Conservation (phyloP, 371 early-diverging fungal species). For the Rhizopus arrhizus region DNA sequence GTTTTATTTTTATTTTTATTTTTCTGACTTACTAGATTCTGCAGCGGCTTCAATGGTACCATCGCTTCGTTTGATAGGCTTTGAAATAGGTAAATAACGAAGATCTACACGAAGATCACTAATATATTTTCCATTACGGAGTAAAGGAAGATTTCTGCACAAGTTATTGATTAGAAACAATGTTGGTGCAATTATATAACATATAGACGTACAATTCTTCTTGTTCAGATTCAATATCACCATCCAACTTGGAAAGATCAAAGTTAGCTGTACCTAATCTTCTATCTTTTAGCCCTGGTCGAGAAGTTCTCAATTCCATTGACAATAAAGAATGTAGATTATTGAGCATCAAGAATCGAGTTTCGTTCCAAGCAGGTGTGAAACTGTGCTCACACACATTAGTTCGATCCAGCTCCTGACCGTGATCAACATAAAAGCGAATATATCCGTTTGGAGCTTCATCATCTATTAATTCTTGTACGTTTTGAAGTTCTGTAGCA, state of each 20-base stretch:
- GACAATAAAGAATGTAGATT: conserved; percentile 58
- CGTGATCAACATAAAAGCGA: conserved; percentile 72
- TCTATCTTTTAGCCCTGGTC: conserved; percentile 38
- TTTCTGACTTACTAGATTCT: conserved; percentile 56
- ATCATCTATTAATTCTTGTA: conserved; percentile 62
- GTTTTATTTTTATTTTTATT: neutral
- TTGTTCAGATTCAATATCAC: conserved; percentile 43
- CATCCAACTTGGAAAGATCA: conserved; percentile 56
- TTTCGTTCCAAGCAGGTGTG: conserved; percentile 66
- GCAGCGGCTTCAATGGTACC: conserved; percentile 52
- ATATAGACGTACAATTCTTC: conserved; percentile 41
- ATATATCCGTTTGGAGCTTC: conserved; percentile 84
- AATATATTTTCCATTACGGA: conserved; percentile 55
- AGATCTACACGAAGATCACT: conserved; percentile 60
- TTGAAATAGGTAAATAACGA: conserved; percentile 64
- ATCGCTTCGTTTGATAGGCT: conserved; percentile 48
- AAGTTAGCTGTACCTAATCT: conserved; percentile 54
- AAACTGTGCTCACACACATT: conserved; percentile 60
- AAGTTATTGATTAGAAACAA: too few relatives aligned
- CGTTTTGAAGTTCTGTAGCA: conserved; percentile 76
- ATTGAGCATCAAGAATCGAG: conserved; percentile 57
- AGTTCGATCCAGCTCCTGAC: conserved; percentile 72
- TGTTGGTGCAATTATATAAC: neutral
- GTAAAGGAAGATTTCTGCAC: conserved; percentile 34
- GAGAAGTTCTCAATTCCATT: conserved; percentile 42